Evolutionary conservation across 768 basidiomycete species (phyloP).

Genomic region (Psilocybe subaeruginosa): DNA sequence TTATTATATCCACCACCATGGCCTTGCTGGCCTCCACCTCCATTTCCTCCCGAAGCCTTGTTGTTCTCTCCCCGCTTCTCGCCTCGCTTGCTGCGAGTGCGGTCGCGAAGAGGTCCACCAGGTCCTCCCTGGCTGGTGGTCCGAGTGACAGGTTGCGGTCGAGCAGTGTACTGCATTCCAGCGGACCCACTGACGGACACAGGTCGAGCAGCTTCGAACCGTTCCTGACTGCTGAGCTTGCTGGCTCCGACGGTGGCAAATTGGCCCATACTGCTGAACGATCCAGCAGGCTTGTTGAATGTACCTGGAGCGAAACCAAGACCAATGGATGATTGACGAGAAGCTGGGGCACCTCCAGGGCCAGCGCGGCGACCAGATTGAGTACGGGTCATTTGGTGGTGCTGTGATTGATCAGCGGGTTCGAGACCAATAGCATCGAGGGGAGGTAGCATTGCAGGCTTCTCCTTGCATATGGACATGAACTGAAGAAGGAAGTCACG

Average conservation of each 20-base stretch:
- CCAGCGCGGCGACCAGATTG: constrained; percentile 62
- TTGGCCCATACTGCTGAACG: constrained; percentile 62
- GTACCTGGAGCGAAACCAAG: constrained; percentile 37
- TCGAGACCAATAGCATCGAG: constrained; percentile 92
- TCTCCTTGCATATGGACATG: constrained; percentile 93
- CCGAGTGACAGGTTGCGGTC: constrained; percentile 65
- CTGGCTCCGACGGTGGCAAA: constrained; percentile 52
- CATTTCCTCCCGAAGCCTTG: constrained; percentile 35
- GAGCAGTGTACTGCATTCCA: constrained; percentile 51
- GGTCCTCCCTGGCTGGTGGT: constrained; percentile 69
- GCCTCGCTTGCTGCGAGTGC: constrained; percentile 85
- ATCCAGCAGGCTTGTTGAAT: constrained; percentile 55
- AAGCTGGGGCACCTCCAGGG: constrained; percentile 39
- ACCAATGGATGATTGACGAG: constrained; percentile 51
- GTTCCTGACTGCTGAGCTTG: constrained; percentile 74
- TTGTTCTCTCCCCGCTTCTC: constrained; percentile 67
- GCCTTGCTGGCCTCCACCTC: constrained; percentile 33
- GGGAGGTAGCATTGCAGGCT: constrained; percentile 87
- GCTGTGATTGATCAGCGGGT: constrained; percentile 59
- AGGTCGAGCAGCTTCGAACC: constrained; percentile 58
- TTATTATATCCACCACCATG: constrained; percentile 37
- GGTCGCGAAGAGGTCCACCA: constrained; percentile 53
- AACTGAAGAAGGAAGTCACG: constrained; percentile 98
- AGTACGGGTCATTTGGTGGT: constrained; percentile 58
- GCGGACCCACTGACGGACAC: constrained; percentile 57